Evolutionary conservation across 129 eudicot genomes (phyloP), one percentile per base, ranked within the genome.

Genomic region (Solidago caesia): DNA sequence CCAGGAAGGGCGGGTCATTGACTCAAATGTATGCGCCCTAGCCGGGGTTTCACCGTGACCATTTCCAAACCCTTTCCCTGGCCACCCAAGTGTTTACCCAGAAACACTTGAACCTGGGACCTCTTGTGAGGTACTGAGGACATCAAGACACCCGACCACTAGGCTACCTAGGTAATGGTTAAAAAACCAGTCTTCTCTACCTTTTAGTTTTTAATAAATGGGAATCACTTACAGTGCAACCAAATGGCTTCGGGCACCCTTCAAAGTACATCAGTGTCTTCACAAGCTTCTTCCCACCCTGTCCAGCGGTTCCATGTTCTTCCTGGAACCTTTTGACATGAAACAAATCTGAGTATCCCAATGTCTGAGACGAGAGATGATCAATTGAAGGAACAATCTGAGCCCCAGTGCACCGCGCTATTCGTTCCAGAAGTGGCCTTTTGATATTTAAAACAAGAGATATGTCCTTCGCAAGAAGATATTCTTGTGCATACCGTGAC

Each of bases 241-340:
- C 99, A 33, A 91, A 85, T 71, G 99, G 99, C 83, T 89, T 95
- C 66, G 99, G 99, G 73, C 99, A 95, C 47, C 97, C 99, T 85
- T 94, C 99, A 84, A 94, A 91, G 82, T 86, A 87, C 99, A 94
- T 94, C 72, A 94, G 79, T 41, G 97, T 94, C 80, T 94, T 94
- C 75, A 86, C 87, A 53, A 84, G 81, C 81, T 91, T 95, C 83
- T 89, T 95, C 67, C 97, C 97, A 75, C 60, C 75, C 82, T 87
- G 96, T 44, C 91, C 96, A 71, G 96, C 97, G 27, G 80, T 58
- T 43, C 99, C 99, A 81, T 95, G 97, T 74, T 91, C 97, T 82
- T 95, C 99, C 7, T 67, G 72, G 70, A 84, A 84, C 85, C 81
- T 91, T 79, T 85, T 86, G 42, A 95, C 96, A 80, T 87, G 96